phyloP scores from a whole-genome alignment of 2,329 filamentous ascomycete species.

The Monosporascus sp. region DNA sequence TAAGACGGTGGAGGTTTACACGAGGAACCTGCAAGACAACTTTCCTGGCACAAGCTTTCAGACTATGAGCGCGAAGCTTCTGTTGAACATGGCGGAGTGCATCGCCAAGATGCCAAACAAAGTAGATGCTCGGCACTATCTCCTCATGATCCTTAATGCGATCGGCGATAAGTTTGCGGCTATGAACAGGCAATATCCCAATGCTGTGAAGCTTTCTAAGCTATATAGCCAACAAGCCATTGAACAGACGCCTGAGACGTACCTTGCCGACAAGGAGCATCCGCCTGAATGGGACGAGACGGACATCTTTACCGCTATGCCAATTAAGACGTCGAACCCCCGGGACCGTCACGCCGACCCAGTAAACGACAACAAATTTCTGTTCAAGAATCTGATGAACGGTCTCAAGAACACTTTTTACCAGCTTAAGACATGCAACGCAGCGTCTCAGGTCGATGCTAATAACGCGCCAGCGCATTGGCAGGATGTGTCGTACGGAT shows the following conservation, averaged over 20 bases:
- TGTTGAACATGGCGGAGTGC: slow-evolving; percentile 97
- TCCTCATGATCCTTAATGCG: slow-evolving; percentile 95
- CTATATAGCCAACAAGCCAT: slow-evolving; percentile 67
- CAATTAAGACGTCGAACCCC: slow-evolving; percentile 91
- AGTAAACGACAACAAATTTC: slow-evolving; percentile 92
- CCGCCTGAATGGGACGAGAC: slow-evolving; percentile 96
- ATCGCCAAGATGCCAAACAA: slow-evolving; percentile 94
- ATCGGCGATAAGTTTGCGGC: slow-evolving; percentile 97
- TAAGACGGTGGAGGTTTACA: slow-evolving; percentile 95
- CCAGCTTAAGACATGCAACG: slow-evolving; percentile 86
- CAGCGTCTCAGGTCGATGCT: slow-evolving; percentile 64
- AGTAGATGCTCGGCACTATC: slow-evolving; percentile 86
- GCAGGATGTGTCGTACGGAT: slow-evolving; percentile 93
- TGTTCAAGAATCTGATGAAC: slow-evolving; percentile 95
- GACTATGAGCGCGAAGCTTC: slow-evolving; percentile 96
- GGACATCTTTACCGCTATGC: slow-evolving; percentile 93
- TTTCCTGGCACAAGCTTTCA: slow-evolving; percentile 98
- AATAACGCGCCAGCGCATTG: slow-evolving; percentile 81
- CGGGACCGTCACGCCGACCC: slow-evolving; percentile 85
- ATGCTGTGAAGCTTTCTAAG: slow-evolving; percentile 88
- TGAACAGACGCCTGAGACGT: slow-evolving; percentile 62
- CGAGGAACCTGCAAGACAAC: slow-evolving; percentile 88
- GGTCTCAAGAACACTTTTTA: slow-evolving; percentile 96
- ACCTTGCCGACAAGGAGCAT: slow-evolving; percentile 74
- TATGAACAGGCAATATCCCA: slow-evolving; percentile 95